Evolutionary conservation across 441 rosid genomes (phyloP), one percentile per base, ranked within the genome.

Genomic region (Biscutella auriculata): DNA sequence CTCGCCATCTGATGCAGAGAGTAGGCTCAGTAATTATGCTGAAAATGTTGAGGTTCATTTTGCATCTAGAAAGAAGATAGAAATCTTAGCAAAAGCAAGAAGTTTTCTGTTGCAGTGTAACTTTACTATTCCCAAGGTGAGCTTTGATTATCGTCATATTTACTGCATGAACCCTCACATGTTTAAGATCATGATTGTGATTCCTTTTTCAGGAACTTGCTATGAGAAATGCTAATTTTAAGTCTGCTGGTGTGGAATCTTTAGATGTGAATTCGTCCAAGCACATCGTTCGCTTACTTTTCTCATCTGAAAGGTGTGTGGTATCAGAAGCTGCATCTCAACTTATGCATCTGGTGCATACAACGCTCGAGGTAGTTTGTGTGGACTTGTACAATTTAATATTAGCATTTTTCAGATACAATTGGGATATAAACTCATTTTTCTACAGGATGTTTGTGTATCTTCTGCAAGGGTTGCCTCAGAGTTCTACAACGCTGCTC

Each of bases 31-130:
- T 77, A 81, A 63, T 51, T 94, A 78, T 71, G 83, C 94, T 37
- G 87, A 82, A 76, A 85, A 87, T 62, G 94, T 94, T 43, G 97
- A 93, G 79, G 87, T 93, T 75, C 96, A 93, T 79, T 93, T 93
- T 82, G 99, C 97, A 49, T 73, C 77, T 15, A 80, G 75, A 74
- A 93, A 84, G 80, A 93, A 78, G 71, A 80, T 54, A 9, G 99
- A 89, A 77, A 84, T 87, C 53, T 72, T 93, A 71, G 87, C 87
- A 49, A 93, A 76, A 76, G 82, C 99, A 64, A 87, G 99, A 77
- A 80, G 78, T 74, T 65, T 81, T 69, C 82, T 89, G 71, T 78
- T 89, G 48, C 76, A 73, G 40, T 87, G 89, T 72, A 85, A 87
- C 74, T 93, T 93, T 64, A 58, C 79, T 44, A 52, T 83, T 64